Percentiles rank a stretch among this genome's conserved stretches.
Evolutionary conservation across 1,284 basidiomycete genomes (phyloP).

Genomic region (Moesziomyces sp.): DNA sequence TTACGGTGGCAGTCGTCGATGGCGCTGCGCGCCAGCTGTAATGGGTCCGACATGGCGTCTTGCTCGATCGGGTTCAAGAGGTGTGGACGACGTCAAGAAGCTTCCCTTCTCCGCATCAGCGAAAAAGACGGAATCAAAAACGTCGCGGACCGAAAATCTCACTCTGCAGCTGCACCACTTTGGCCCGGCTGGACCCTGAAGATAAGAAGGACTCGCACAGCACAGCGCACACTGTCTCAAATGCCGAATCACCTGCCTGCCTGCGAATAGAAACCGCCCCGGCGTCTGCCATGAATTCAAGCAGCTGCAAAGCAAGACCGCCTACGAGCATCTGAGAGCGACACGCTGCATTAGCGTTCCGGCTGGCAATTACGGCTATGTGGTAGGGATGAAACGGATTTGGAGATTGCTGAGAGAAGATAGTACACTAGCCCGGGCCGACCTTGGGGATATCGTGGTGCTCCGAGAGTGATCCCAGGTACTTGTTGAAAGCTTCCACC

Average conservation of each 20-base stretch:
- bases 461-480: conserved; percentile 87
- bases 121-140: background rate
- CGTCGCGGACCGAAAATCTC: background rate
- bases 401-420: background rate
- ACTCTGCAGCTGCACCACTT: background rate
- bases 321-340: no score
- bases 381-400: no score
- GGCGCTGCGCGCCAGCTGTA: conserved; percentile 35
- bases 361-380: no score
- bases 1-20: conserved; percentile 50
- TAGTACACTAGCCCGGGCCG: conserved; percentile 37
- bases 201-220: background rate
- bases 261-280: no score
- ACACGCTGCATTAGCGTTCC: background rate
- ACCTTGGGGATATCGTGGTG: conserved; percentile 94
- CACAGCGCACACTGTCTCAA: no score
- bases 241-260: no score
- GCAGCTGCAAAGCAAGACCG: background rate
- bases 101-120: background rate
- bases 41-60: conserved; percentile 21
- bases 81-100: background rate
- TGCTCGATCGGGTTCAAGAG: no score
- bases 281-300: background rate
- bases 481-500: conserved; percentile 83
- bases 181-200: background rate